phyloP scores from a whole-genome alignment of 2,329 filamentous ascomycete species.

The Trichoderma harzianum region DNA sequence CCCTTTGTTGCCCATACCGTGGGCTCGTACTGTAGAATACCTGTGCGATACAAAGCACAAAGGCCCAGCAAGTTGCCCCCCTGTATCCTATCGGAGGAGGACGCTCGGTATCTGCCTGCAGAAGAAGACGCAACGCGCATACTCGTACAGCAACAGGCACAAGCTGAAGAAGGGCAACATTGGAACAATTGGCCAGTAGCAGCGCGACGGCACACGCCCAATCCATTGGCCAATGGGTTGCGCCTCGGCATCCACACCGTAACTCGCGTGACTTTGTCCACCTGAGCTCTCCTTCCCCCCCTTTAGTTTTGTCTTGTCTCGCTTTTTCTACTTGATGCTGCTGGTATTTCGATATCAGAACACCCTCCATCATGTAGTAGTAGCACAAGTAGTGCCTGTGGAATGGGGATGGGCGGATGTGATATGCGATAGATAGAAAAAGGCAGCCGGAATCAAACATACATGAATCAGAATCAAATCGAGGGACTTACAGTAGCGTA shows the following conservation, averaged over 20 bases:
- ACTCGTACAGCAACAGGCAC: not conserved
- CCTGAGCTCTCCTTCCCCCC: conserved; percentile 3
- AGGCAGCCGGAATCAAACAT: not conserved
- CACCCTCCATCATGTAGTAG: not conserved
- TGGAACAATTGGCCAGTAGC: conserved; percentile 17
- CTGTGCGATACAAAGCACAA: not conserved
- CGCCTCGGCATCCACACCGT: conserved; percentile 18
- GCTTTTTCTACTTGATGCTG: not conserved
- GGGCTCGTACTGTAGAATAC: not conserved
- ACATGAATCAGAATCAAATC: not conserved
- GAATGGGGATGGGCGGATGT: not conserved
- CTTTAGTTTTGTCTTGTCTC: not conserved
- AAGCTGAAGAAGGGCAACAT: not conserved
- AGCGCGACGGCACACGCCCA: not conserved
- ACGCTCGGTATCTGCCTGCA: not conserved
- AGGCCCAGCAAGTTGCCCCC: not conserved
- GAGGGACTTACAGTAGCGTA: not conserved
- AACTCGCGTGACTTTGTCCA: conserved; percentile 17
- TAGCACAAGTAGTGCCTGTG: not conserved
- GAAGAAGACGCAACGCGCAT: not conserved
- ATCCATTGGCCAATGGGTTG: conserved; percentile 18
- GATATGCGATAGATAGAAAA: not conserved
- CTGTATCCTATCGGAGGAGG: not conserved
- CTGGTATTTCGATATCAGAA: not conserved
- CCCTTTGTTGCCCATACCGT: not conserved